Evolutionary conservation across 164 flowering plant species (phyloP).

Genomic region (Stephania yunnanensis): DNA sequence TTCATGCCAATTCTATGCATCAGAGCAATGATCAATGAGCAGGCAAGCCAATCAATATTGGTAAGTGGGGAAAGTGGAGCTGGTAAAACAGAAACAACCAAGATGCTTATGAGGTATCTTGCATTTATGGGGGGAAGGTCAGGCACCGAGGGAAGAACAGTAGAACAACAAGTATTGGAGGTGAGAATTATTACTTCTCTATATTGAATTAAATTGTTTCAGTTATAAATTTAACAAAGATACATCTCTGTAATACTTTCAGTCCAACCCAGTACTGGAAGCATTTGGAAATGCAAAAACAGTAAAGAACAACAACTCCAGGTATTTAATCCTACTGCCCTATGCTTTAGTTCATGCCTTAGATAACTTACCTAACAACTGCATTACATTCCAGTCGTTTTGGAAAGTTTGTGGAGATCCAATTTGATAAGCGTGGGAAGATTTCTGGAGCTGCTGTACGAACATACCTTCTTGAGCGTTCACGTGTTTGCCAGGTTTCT

Average conservation of each 20-base stretch:
- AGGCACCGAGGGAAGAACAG: slow-evolving; percentile 72
- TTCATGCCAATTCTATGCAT: slow-evolving; percentile 3
- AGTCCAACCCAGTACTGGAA: slow-evolving; percentile 89
- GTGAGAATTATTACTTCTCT: slow-evolving; percentile 26
- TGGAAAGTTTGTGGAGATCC: slow-evolving; percentile 88
- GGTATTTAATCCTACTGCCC: slow-evolving; percentile 30
- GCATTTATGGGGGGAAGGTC: slow-evolving; percentile 94
- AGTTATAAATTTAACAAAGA: background rate
- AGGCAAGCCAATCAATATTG: slow-evolving; percentile 66
- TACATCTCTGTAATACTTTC: slow-evolving; percentile 9
- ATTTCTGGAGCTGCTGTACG: slow-evolving; percentile 85
- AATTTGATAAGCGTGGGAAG: slow-evolving; percentile 68
- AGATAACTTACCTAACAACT: slow-evolving; percentile 14
- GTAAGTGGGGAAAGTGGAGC: slow-evolving; percentile 94
- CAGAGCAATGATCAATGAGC: slow-evolving; percentile 72
- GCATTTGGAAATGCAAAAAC: slow-evolving; percentile 92
- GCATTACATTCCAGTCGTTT: slow-evolving; percentile 53
- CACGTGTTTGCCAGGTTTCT: slow-evolving; percentile 80
- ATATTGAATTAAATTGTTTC: no score
- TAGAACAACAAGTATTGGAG: slow-evolving; percentile 87
- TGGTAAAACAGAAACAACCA: slow-evolving; percentile 88
- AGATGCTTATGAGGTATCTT: slow-evolving; percentile 85
- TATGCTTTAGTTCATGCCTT: background rate
- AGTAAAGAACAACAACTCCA: slow-evolving; percentile 81
- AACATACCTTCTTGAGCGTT: slow-evolving; percentile 78